Conservation (phyloP, 257 asterid species). For the Linderniella brevidens region DNA sequence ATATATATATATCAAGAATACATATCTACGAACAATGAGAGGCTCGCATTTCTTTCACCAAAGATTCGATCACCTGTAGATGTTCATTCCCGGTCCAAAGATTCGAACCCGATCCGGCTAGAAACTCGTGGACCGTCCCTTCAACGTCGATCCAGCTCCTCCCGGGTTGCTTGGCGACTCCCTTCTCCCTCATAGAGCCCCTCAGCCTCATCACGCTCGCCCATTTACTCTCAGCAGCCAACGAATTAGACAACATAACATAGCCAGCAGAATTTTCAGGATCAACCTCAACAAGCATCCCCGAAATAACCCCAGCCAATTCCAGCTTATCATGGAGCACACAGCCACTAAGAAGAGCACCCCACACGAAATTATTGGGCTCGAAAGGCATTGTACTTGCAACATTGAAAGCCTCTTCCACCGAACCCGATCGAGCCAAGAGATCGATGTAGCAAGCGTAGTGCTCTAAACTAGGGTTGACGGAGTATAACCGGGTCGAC, state of each 20-base stretch:
- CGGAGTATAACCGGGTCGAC: conserved; percentile 13
- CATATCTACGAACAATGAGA: too few species aligned
- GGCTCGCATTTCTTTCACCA: neutral
- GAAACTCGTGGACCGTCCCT: conserved; percentile 25
- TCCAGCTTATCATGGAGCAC: conserved; percentile 37
- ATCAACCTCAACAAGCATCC: conserved; percentile 42
- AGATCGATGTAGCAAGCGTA: conserved; percentile 64
- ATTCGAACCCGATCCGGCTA: conserved; percentile 19
- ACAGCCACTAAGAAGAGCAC: conserved; percentile 30
- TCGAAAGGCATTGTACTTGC: conserved; percentile 38
- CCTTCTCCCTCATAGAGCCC: conserved; percentile 43
- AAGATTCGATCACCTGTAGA: neutral
- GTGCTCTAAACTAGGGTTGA: conserved; percentile 41
- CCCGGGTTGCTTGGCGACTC: conserved; percentile 43
- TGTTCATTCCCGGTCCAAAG: neutral
- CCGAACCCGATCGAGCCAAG: conserved; percentile 43
- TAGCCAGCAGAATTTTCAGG: conserved; percentile 64
- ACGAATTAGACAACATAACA: conserved; percentile 59
- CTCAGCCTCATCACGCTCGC: conserved; percentile 31
- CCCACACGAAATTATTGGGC: conserved; percentile 58
- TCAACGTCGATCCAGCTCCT: conserved; percentile 31
- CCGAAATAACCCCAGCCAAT: conserved; percentile 31
- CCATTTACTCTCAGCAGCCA: conserved; percentile 9
- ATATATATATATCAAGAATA: too few species aligned
- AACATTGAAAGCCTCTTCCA: conserved; percentile 50